Evolutionary conservation across 2,329 filamentous ascomycete species (phyloP), one percentile per base, ranked within the genome.

Genomic region (Berkeleyomyces rouxiae): DNA sequence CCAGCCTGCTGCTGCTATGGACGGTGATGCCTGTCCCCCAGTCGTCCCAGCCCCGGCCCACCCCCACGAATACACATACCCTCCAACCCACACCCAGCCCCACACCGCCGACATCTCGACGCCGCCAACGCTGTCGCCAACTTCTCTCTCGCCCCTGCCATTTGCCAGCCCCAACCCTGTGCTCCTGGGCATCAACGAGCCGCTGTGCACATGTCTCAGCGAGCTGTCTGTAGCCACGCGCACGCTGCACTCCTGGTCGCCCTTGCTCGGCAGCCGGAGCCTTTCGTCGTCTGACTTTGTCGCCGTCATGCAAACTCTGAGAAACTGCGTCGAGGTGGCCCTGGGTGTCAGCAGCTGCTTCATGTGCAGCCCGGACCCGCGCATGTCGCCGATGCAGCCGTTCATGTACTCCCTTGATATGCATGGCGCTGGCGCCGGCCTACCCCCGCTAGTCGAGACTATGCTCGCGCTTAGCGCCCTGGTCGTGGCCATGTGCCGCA

Each of bases 181-280:
- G 16, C 10, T 43, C 13, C 11, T 43, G 5, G 2, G 40, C 10
- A 13, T 40, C 16, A 11, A 71, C 11, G 69, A 64, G 49, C 67
- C 70, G 33, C 64, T 67, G 13, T 83, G 81, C 65, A 69, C 72
- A 62, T 83, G 81, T 65, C 74, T 79, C 0, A 74, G 76, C 0
- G 74, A 71, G 11, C 73, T 83, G 11, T 81, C 78, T 67, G 73
- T 78, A 4, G 75, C 79, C 3, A 72, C 82, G 2, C 75, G 78
- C 64, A 76, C 76, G 23, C 74, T 83, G 65, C 74, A 76, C 58
- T 39, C 49, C 3, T 6, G 9, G 13, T 7, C 5, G 9, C 10
- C n/a, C 9, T 3, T 5, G 7, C 31, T 23, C 39, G 13, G 39
- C 39, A 43, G 16, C 57, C 2, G 31, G 23, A n/a, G 11, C 40